Evolutionary conservation across 495 filamentous ascomycete genomes (phyloP).

Genomic region (Lentithecium fluviatile): DNA sequence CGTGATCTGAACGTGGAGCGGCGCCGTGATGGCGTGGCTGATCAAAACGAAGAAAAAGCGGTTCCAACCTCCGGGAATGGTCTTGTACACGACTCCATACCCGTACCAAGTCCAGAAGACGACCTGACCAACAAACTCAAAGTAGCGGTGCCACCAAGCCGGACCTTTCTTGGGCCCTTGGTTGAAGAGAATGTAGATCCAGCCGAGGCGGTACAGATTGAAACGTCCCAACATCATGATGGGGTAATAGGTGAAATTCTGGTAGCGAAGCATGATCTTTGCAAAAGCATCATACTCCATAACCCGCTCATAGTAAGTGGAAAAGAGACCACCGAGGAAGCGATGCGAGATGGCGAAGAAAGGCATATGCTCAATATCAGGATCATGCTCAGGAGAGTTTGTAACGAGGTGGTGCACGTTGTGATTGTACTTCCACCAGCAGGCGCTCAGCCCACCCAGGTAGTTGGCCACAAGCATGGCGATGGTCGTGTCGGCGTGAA

Average conservation of each 20-base stretch:
- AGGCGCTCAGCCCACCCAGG: slow-evolving; percentile 81
- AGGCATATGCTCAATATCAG: slow-evolving; percentile 94
- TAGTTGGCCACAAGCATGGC: slow-evolving; percentile 91
- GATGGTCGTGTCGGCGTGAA: slow-evolving; percentile 75
- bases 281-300: slow-evolving; percentile 82
- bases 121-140: slow-evolving; percentile 76
- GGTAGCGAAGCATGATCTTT: slow-evolving; percentile 67
- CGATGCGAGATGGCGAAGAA: slow-evolving; percentile 92
- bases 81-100: slow-evolving; percentile 76
- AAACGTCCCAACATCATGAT: slow-evolving; percentile 83
- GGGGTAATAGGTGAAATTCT: slow-evolving; percentile 85
- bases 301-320: slow-evolving; percentile 84
- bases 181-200: slow-evolving; percentile 73
- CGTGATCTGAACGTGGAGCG: slow-evolving; percentile 92
- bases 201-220: slow-evolving; percentile 85
- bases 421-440: slow-evolving; percentile 98
- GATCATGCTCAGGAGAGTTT: slow-evolving; percentile 94
- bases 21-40: slow-evolving; percentile 82
- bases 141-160: slow-evolving; percentile 85
- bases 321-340: slow-evolving; percentile 72
- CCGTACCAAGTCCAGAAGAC: slow-evolving; percentile 97
- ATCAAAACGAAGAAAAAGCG: slow-evolving; percentile 77
- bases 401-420: slow-evolving; percentile 99
- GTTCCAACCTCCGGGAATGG: slow-evolving; percentile 66
- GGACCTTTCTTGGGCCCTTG: slow-evolving; percentile 77